Conservation (phyloP, 257 asterid genomes). For the Capsicum chinense region DNA sequence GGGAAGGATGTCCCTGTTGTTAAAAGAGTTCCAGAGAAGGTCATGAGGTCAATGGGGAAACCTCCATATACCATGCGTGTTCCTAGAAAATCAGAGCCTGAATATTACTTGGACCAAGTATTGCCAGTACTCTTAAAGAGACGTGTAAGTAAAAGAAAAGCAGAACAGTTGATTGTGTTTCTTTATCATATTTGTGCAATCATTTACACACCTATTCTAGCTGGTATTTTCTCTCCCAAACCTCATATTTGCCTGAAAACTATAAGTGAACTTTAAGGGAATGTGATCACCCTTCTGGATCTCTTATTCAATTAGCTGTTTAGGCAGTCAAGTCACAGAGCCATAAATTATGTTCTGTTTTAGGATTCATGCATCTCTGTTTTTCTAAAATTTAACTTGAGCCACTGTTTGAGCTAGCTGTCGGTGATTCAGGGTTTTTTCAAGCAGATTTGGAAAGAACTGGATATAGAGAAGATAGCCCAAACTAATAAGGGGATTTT, state of each 20-base stretch:
- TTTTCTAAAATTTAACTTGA: constrained; percentile 15
- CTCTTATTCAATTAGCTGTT: constrained; percentile 8
- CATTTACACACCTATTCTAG: constrained; percentile 14
- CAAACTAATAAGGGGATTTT: too few species aligned
- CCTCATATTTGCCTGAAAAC: background rate
- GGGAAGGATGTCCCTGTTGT: constrained; percentile 85
- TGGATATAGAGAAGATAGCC: too few species aligned
- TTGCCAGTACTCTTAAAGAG: constrained; percentile 87
- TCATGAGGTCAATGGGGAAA: constrained; percentile 95
- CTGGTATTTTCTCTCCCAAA: background rate
- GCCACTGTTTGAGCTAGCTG: background rate
- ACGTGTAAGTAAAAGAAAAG: constrained; percentile 63
- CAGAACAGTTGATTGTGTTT: background rate
- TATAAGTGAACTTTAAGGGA: background rate
- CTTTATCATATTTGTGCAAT: background rate
- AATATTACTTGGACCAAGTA: constrained; percentile 94
- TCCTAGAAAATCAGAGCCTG: constrained; percentile 97
- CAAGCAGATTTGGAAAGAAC: too few species aligned
- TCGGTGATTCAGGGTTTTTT: too few species aligned
- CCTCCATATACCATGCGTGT: constrained; percentile 99
- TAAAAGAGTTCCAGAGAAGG: constrained; percentile 92
- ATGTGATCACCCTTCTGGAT: constrained; percentile 17
- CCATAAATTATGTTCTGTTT: background rate
- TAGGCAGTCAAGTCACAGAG: constrained; percentile 3
- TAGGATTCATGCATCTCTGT: background rate